Percentiles rank a stretch among this genome's conserved stretches.
Evolutionary conservation across 2,329 filamentous ascomycete genomes (phyloP).

Genomic region (Boeremia exigua): DNA sequence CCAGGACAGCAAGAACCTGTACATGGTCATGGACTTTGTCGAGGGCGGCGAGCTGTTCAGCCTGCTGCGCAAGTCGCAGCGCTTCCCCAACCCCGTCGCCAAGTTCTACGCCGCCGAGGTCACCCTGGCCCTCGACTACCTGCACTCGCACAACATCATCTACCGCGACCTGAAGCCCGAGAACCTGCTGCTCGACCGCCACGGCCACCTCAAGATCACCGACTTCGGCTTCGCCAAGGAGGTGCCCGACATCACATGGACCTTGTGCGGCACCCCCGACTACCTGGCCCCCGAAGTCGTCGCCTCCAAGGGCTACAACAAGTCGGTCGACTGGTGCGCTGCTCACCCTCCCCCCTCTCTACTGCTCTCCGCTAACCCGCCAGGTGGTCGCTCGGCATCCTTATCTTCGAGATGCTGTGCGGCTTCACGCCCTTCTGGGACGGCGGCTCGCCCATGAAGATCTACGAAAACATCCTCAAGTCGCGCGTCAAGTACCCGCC

Average conservation of each 20-base stretch:
- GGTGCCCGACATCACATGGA: slow-evolving; percentile 99
- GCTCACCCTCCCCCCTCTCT: not conserved
- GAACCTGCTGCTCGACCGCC: slow-evolving; percentile 87
- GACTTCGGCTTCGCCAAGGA: slow-evolving; percentile 99
- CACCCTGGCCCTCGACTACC: slow-evolving; percentile 90
- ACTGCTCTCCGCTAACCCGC: slow-evolving; percentile 8
- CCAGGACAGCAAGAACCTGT: slow-evolving; percentile 91
- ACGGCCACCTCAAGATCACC: slow-evolving; percentile 95
- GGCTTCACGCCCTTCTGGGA: slow-evolving; percentile 99
- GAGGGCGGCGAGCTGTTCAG: slow-evolving; percentile 98
- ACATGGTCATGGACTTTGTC: slow-evolving; percentile 99
- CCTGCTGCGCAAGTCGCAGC: slow-evolving; percentile 90
- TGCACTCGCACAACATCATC: slow-evolving; percentile 94
- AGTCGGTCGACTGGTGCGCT: slow-evolving; percentile 95
- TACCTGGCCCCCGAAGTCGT: slow-evolving; percentile 98
- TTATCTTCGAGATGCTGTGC: slow-evolving; percentile 99
- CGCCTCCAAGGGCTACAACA: slow-evolving; percentile 99
- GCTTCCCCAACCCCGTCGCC: slow-evolving; percentile 96
- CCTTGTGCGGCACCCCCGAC: slow-evolving; percentile 94
- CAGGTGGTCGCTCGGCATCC: slow-evolving; percentile 97
- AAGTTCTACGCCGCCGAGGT: slow-evolving; percentile 99
- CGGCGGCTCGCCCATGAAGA: slow-evolving; percentile 95
- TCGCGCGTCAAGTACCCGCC: slow-evolving; percentile 95
- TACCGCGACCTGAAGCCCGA: slow-evolving; percentile 97
- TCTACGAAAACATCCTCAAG: slow-evolving; percentile 98